phyloP scores from a whole-genome alignment of 1,284 basidiomycete species.

The Cutaneotrichosporon cutaneum region DNA sequence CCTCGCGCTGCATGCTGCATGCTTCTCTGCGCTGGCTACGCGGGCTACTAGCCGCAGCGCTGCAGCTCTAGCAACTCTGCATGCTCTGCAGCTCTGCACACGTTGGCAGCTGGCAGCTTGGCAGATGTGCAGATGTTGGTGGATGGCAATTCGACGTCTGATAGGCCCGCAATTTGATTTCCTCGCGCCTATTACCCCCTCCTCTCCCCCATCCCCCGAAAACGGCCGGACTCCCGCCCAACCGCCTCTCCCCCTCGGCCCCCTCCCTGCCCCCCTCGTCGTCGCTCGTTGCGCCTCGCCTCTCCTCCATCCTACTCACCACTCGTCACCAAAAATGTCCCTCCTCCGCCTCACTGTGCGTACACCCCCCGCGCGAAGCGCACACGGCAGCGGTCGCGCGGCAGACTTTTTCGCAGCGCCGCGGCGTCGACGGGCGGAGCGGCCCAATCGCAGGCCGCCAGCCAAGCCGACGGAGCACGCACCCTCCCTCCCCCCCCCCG shows the following conservation, averaged over 20 bases:
- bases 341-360: conserved; percentile 46
- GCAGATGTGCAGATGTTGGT: neutral
- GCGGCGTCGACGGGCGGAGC: neutral
- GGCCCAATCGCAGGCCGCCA: neutral
- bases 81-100: no score
- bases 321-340: conserved; percentile 42
- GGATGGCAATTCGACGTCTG: neutral
- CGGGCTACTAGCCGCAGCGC: no score
- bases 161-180: conserved; percentile 4
- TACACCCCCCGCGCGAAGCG: conserved; percentile 15
- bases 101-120: no score
- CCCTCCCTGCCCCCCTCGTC: conserved; percentile 4
- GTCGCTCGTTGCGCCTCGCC: neutral
- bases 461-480: neutral
- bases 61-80: no score
- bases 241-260: neutral
- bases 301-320: conserved; percentile 10
- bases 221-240: conserved; percentile 9
- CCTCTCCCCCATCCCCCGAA: conserved; percentile 12
- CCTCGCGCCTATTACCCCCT: neutral
- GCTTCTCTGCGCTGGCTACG: no score
- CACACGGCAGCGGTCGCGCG: neutral
- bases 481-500: neutral
- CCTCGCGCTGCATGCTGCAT: no score
- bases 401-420: neutral